Conservation (phyloP, 2,329 filamentous ascomycete species). For the Apiospora koreana region DNA sequence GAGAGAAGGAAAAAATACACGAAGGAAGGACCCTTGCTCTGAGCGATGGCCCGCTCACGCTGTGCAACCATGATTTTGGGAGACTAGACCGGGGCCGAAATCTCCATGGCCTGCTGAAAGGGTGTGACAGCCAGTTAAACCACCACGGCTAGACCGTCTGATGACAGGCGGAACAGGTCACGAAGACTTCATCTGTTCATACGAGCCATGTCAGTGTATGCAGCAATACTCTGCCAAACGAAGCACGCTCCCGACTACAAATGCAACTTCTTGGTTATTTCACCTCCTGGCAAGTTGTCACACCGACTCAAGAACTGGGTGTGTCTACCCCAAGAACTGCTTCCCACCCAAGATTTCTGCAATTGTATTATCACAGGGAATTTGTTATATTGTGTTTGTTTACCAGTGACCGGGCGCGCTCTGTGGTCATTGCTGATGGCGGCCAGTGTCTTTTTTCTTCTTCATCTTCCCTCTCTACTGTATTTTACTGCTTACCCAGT, state of each 20-base stretch:
- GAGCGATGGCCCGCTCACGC: neutral
- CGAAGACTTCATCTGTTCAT: constrained; percentile 10
- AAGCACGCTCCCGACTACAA: neutral
- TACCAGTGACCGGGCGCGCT: neutral
- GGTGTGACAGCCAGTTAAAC: constrained; percentile 9
- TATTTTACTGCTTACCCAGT: neutral
- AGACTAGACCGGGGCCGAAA: constrained; percentile 3
- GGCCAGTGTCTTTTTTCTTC: neutral
- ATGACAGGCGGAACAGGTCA: constrained; percentile 9
- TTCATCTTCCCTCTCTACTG: neutral
- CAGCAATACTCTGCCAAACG: neutral
- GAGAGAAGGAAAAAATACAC: neutral
- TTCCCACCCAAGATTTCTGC: neutral
- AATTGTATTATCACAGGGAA: neutral
- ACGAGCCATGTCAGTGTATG: neutral
- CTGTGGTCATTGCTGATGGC: neutral
- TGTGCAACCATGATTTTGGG: constrained; percentile 2
- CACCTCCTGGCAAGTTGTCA: neutral
- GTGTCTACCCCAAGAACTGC: neutral
- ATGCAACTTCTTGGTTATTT: neutral
- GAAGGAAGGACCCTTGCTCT: neutral
- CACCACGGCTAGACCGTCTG: constrained; percentile 13
- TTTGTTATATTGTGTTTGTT: neutral
- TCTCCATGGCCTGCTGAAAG: neutral
- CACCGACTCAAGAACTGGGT: neutral